phyloP scores from a whole-genome alignment of 345 rosid genomes.

The Mercurialis annua region DNA sequence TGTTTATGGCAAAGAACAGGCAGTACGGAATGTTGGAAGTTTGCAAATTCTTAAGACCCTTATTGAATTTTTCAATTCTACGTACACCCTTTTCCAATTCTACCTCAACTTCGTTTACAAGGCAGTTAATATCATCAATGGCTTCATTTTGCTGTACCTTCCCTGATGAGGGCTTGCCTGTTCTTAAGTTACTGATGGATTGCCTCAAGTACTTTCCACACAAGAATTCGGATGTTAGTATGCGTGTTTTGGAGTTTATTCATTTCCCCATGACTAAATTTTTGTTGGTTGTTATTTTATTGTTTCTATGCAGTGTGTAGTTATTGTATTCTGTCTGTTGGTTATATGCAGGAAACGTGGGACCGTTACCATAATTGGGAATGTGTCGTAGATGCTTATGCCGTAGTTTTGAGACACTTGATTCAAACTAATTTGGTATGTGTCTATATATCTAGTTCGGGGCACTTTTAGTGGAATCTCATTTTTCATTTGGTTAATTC shows the following conservation, averaged over 20 bases:
- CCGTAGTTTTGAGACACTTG: slow-evolving; percentile 55
- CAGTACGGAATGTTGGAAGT: slow-evolving; percentile 52
- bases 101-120: slow-evolving; percentile 41
- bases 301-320: slow-evolving; percentile 8
- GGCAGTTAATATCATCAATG: slow-evolving; percentile 61
- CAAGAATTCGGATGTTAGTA: slow-evolving; percentile 50
- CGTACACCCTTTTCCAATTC: slow-evolving; percentile 45
- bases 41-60: slow-evolving; percentile 76
- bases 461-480: background rate
- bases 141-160: slow-evolving; percentile 72
- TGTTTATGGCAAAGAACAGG: slow-evolving; percentile 50
- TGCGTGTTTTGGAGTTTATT: slow-evolving; percentile 10
- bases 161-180: slow-evolving; percentile 53
- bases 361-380: slow-evolving; percentile 44
- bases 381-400: slow-evolving; percentile 56
- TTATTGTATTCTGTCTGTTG: slow-evolving; percentile 18
- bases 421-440: slow-evolving; percentile 51
- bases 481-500: slow-evolving; percentile 11
- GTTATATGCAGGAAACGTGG: slow-evolving; percentile 52
- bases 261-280: background rate
- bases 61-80: slow-evolving; percentile 52
- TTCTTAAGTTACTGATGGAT: slow-evolving; percentile 54
- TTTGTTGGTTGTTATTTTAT: background rate
- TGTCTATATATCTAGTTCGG: slow-evolving; percentile 10
- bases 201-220: slow-evolving; percentile 51